Evolutionary conservation across 1,139 yeast species (phyloP).

Genomic region (Suzukiozyma palmioleophila): DNA sequence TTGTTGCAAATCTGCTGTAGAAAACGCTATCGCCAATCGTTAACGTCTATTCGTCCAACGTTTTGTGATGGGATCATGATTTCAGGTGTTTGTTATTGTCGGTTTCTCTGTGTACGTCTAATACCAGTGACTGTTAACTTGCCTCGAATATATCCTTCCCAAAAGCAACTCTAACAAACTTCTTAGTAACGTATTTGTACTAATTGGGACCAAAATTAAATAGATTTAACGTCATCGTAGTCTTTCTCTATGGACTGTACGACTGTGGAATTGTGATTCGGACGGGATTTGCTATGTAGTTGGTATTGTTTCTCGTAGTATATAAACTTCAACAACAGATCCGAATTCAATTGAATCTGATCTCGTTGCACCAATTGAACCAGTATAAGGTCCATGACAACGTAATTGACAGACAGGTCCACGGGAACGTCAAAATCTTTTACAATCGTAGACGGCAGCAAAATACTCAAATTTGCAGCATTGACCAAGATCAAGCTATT

Average conservation of each 20-base stretch:
- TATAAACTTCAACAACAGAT: slow-evolving; percentile 18
- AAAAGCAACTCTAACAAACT: too few species aligned
- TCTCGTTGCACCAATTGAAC: slow-evolving; percentile 29
- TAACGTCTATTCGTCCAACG: too few species aligned
- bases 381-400: slow-evolving; percentile 21
- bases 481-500: slow-evolving; percentile 22
- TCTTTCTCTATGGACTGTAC: neutral
- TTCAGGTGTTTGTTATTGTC: too few species aligned
- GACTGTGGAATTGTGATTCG: neutral
- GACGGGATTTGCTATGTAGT: slow-evolving; percentile 7
- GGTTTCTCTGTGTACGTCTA: too few species aligned
- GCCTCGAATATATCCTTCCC: too few species aligned
- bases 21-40: too few species aligned
- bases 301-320: slow-evolving; percentile 18
- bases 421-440: slow-evolving; percentile 11
- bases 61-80: too few species aligned
- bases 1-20: too few species aligned
- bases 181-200: too few species aligned
- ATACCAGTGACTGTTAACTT: too few species aligned
- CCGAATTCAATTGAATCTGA: slow-evolving; percentile 17
- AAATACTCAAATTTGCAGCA: slow-evolving; percentile 24
- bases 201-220: too few species aligned
- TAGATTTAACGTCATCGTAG: slow-evolving; percentile 1
- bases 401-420: slow-evolving; percentile 12
- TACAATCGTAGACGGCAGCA: slow-evolving; percentile 11